Base-by-base conservation (phyloP, 2,329 filamentous ascomycete genomes). In the Fusarium sp. region DNA sequence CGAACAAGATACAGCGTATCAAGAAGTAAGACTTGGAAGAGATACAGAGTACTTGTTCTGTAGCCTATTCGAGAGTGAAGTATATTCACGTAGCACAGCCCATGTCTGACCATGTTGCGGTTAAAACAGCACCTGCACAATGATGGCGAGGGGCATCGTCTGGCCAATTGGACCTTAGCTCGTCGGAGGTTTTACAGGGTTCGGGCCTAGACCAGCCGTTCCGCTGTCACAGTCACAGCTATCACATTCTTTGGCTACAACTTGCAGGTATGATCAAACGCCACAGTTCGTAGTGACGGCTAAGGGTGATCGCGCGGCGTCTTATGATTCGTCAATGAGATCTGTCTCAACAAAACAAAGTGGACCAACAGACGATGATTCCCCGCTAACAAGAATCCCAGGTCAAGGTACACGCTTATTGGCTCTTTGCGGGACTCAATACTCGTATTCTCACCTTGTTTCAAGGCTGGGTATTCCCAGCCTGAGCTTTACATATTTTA, bases 181-280 rank as follows among this genome's bases (percentile, higher is more conserved):
- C 20, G 2, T 59, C 54, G 28, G 47, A 43, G 0, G 7, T 9
- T 66, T 53, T 60, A 16, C 18, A 41, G 8, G 6, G 14, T 37
- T 53, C 32, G 50, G 25, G 23, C 25, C 53, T 40, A 18, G 9
- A 21, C 42, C 48, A 60, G 7, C 54, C 42, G 54, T 65, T 48
- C 43, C 16, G 34, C 28, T 48, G 47, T 40, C 34, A 48, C 23
- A 11, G 7, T 8, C 13, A 9, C 13, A 45, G 11, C 34, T 10
- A n/a, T 66, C 46, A 47, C 42, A 43, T 43, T 32, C 61, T 41
- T 27, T 16, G 6, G 5, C 4, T 20, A 18, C 20, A 16, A 37
- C 12, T 9, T 18, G 3, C 16, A 43, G 10, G 21, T 21, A 42
- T 47, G 13, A 21, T 37, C 20, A 20, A 32, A 37, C 12, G 10